phyloP scores from a whole-genome alignment of 176 grass and related monocot genomes.

The Avena atlantica region DNA sequence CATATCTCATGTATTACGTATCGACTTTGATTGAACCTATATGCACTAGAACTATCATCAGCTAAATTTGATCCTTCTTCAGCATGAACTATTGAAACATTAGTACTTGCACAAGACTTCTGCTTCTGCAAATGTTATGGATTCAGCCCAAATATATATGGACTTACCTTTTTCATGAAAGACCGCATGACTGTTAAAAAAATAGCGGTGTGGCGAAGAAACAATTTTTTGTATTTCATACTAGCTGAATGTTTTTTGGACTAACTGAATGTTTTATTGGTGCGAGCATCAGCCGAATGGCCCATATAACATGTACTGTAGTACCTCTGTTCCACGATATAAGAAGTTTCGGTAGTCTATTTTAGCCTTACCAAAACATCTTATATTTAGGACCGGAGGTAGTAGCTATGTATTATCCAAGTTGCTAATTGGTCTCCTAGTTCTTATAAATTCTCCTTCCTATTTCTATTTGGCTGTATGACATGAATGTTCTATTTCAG shows the following conservation, averaged over 20 bases:
- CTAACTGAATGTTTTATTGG: background rate
- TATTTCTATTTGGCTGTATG: slow-evolving; percentile 13
- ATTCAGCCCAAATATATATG: too few relatives aligned
- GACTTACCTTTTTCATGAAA: too few relatives aligned
- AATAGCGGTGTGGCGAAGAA: slow-evolving; percentile 7
- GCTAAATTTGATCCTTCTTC: background rate
- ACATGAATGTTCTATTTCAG: background rate
- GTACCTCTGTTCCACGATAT: too few relatives aligned
- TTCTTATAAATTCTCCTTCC: background rate
- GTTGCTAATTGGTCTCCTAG: slow-evolving; percentile 15
- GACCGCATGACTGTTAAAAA: too few relatives aligned
- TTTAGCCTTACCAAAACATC: too few relatives aligned
- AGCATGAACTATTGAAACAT: slow-evolving; percentile 19
- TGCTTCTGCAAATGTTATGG: background rate
- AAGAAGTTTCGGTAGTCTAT: too few relatives aligned
- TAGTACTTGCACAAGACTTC: background rate
- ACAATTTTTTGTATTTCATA: background rate
- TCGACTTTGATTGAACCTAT: background rate
- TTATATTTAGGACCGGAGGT: too few relatives aligned
- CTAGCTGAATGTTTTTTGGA: background rate
- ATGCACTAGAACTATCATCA: background rate
- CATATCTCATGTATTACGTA: background rate
- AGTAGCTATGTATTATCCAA: slow-evolving; percentile 7
- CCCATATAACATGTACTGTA: background rate
- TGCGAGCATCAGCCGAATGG: background rate